phyloP scores from a whole-genome alignment of 176 grass and related monocot species.

The Dactylis glomerata region DNA sequence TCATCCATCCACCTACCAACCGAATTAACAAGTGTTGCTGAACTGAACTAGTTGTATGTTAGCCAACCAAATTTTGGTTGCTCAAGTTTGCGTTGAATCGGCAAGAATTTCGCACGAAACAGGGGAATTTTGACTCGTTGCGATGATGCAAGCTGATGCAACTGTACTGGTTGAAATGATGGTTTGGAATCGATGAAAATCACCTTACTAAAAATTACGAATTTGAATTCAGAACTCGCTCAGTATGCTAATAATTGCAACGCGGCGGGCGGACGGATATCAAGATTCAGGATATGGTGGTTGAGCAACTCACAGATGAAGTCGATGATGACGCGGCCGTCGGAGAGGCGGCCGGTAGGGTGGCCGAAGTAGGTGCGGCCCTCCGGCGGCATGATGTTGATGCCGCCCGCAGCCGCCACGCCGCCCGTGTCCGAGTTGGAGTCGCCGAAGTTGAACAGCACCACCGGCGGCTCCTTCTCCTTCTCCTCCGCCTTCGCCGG shows the following conservation, averaged over 20 bases:
- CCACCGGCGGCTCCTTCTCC: slow-evolving; percentile 15
- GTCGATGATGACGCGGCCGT: slow-evolving; percentile 90
- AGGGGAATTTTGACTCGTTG: not conserved
- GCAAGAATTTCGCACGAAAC: not conserved
- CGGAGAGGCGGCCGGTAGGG: slow-evolving; percentile 74
- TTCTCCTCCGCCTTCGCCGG: not conserved
- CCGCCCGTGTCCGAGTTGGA: slow-evolving; percentile 92
- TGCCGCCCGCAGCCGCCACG: slow-evolving; percentile 61
- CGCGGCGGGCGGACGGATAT: not conserved
- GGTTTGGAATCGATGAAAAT: not conserved
- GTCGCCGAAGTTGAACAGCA: slow-evolving; percentile 94
- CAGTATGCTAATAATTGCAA: not conserved
- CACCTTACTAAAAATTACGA: not conserved
- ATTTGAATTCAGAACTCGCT: not conserved
- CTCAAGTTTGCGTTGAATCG: not conserved
- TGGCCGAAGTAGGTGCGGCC: slow-evolving; percentile 63
- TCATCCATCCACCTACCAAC: slow-evolving; percentile 8
- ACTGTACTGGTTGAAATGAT: not conserved
- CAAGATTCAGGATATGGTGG: not conserved
- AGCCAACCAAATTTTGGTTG: not conserved
- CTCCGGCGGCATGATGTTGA: slow-evolving; percentile 47
- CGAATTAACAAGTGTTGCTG: not conserved
- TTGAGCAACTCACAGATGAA: slow-evolving; percentile 75
- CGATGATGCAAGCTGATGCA: not conserved
- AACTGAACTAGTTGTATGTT: not conserved